phyloP scores from a whole-genome alignment of 257 asterid species.

The Schizonepeta tenuifolia region DNA sequence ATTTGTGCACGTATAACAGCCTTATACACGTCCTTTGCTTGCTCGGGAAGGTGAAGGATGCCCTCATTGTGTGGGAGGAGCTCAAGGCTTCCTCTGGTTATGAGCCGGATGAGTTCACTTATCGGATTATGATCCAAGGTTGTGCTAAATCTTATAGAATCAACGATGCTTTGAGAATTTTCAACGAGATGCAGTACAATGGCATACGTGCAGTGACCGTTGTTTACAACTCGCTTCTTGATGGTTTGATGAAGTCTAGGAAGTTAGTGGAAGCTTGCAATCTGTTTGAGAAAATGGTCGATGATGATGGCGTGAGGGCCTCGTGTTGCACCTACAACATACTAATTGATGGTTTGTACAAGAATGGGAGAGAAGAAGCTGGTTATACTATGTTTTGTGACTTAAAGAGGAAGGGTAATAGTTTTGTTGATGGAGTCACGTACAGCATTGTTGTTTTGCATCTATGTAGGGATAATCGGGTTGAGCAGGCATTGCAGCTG shows the following conservation, averaged over 20 bases:
- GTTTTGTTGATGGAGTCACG: slow-evolving; percentile 72
- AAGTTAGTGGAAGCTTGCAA: slow-evolving; percentile 79
- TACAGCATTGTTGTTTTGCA: slow-evolving; percentile 76
- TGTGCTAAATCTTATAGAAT: slow-evolving; percentile 73
- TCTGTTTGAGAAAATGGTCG: slow-evolving; percentile 86
- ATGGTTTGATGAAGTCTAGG: slow-evolving; percentile 84
- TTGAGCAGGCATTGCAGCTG: slow-evolving; percentile 73
- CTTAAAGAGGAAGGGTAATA: slow-evolving; percentile 79
- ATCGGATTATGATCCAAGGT: slow-evolving; percentile 80
- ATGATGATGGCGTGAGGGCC: slow-evolving; percentile 77
- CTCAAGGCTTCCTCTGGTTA: slow-evolving; percentile 81
- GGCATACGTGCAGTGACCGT: slow-evolving; percentile 67
- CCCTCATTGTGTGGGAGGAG: slow-evolving; percentile 84
- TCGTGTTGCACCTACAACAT: slow-evolving; percentile 92
- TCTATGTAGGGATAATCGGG: slow-evolving; percentile 65
- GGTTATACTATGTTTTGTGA: slow-evolving; percentile 79
- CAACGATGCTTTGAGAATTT: slow-evolving; percentile 68
- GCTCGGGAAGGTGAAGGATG: slow-evolving; percentile 86
- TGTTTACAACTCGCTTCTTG: slow-evolving; percentile 80
- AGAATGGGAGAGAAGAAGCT: slow-evolving; percentile 83
- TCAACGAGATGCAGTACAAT: slow-evolving; percentile 73
- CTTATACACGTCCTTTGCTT: slow-evolving; percentile 78
- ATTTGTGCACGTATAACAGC: slow-evolving; percentile 90
- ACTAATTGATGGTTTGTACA: slow-evolving; percentile 80
- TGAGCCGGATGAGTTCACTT: slow-evolving; percentile 84